phyloP scores from a whole-genome alignment of 805 yeast genomes.

The Ogataea salicorniae region DNA sequence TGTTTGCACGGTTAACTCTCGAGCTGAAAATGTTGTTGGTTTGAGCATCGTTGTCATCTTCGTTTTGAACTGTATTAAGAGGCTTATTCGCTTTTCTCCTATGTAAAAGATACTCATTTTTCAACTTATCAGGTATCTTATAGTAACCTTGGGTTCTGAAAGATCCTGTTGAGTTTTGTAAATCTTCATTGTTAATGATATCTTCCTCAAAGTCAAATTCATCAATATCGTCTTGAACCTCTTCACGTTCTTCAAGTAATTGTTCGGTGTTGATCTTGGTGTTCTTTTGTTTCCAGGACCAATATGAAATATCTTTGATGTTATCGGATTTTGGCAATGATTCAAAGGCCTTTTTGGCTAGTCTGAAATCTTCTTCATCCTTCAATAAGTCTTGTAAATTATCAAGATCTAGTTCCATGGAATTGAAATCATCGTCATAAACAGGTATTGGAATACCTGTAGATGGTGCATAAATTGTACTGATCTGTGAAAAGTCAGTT shows the following conservation, averaged over 20 bases:
- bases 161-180: conserved; percentile 49
- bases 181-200: conserved; percentile 13
- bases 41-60: conserved; percentile 42
- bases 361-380: conserved; percentile 68
- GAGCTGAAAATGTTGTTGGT: conserved; percentile 55
- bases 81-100: conserved; percentile 62
- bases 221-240: conserved; percentile 25
- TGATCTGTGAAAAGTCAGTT: conserved; percentile 23
- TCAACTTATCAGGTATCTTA: conserved; percentile 67
- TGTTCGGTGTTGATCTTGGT: conserved; percentile 11
- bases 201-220: conserved; percentile 26
- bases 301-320: conserved; percentile 41
- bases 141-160: conserved; percentile 69
- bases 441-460: conserved; percentile 51
- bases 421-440: conserved; percentile 36
- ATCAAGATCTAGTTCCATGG: conserved; percentile 40
- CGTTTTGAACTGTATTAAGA: conserved; percentile 63
- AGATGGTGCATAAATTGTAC: conserved; percentile 45
- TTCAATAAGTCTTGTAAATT: conserved; percentile 50
- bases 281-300: conserved; percentile 62
- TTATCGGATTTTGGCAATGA: conserved; percentile 9
- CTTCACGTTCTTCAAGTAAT: conserved; percentile 17
- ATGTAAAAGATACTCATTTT: conserved; percentile 76
- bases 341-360: conserved; percentile 44
- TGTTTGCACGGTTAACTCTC: conserved; percentile 79